phyloP scores from a whole-genome alignment of 352 stramenopile species.

The Phytophthora brassicae region DNA sequence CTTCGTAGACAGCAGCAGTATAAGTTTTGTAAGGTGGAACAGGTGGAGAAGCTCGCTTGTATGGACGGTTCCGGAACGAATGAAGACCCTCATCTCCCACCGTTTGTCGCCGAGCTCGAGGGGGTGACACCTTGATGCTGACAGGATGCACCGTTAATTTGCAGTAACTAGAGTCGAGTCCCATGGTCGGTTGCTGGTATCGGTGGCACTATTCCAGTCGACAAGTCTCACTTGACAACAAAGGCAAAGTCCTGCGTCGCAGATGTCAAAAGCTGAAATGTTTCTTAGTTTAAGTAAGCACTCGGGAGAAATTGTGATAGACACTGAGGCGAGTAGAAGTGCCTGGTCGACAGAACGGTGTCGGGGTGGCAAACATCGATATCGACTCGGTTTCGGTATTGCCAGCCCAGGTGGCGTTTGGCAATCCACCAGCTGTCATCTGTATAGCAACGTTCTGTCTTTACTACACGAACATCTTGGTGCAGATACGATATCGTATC shows the following conservation, averaged over 20 bases:
- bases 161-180: slow-evolving; percentile 49
- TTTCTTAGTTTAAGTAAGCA: slow-evolving; percentile 11
- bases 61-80: slow-evolving; percentile 4
- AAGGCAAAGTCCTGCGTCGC: slow-evolving; percentile 20
- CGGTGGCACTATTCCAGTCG: too few species aligned
- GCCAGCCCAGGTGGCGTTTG: slow-evolving; percentile 16
- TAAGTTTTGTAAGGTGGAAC: slow-evolving; percentile 29
- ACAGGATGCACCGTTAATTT: slow-evolving; percentile 54
- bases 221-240: background rate
- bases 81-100: slow-evolving; percentile 31
- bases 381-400: slow-evolving; percentile 25
- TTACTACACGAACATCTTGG: slow-evolving; percentile 21
- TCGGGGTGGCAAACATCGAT: slow-evolving; percentile 11
- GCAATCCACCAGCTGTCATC: slow-evolving; percentile 23
- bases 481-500: background rate
- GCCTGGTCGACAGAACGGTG: slow-evolving; percentile 10
- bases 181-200: slow-evolving; percentile 37
- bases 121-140: slow-evolving; percentile 20
- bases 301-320: slow-evolving; percentile 3
- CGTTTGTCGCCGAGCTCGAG: slow-evolving; percentile 40
- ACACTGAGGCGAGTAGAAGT: slow-evolving; percentile 11
- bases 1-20: slow-evolving; percentile 22
- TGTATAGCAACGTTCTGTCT: slow-evolving; percentile 13
- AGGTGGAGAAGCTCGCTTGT: slow-evolving; percentile 14
- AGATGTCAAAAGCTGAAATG: slow-evolving; percentile 30